Conservation (phyloP, 139 green algal species). For the Trebouxia sp. region DNA sequence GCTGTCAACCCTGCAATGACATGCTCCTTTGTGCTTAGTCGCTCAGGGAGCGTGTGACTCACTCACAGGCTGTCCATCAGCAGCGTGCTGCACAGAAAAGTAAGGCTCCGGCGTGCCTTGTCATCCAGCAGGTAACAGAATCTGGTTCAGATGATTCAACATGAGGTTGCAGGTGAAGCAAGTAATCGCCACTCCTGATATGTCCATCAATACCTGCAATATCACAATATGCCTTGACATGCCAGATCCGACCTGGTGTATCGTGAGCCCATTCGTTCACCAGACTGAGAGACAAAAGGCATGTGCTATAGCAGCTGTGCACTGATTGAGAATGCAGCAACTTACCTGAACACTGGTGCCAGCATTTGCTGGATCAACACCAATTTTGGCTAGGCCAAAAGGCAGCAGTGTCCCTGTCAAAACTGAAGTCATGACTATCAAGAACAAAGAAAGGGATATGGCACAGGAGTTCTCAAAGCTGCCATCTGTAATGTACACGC, state of each 20-base stretch:
- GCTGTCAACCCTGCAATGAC: too few relatives aligned
- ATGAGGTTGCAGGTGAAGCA: conserved; percentile 81
- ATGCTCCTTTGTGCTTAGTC: too few relatives aligned
- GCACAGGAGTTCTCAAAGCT: conserved; percentile 62
- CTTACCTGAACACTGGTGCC: conserved; percentile 76
- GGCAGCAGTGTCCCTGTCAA: conserved; percentile 80
- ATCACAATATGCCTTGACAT: neutral
- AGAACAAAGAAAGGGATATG: conserved; percentile 79
- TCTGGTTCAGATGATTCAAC: conserved; percentile 59
- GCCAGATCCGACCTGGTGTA: too few relatives aligned
- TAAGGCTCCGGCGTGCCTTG: too few relatives aligned
- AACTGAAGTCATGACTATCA: conserved; percentile 82
- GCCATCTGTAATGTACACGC: conserved; percentile 82
- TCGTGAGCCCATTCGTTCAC: too few relatives aligned
- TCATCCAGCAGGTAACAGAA: too few relatives aligned
- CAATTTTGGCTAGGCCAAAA: conserved; percentile 68
- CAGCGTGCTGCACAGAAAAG: neutral
- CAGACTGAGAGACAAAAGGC: too few relatives aligned
- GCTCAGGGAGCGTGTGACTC: too few relatives aligned
- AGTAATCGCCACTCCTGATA: conserved; percentile 82
- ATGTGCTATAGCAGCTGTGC: neutral
- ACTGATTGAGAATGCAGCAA: neutral
- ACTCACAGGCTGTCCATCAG: neutral
- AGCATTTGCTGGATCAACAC: conserved; percentile 86
- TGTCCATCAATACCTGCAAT: conserved; percentile 86